Evolutionary conservation across 768 basidiomycete species (phyloP).

Genomic region (Clitopilus hobsonii): DNA sequence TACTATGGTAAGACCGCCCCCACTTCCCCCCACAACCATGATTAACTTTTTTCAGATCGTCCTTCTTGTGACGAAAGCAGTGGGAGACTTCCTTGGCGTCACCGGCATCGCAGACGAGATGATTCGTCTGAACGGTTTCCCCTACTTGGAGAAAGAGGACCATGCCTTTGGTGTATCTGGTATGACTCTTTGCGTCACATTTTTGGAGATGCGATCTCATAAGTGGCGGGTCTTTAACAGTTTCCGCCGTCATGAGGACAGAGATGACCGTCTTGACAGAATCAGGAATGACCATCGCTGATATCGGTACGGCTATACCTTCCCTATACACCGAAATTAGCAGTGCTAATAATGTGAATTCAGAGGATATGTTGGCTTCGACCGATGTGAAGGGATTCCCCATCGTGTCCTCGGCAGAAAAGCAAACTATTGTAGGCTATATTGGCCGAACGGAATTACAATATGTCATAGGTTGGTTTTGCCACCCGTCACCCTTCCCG

Average conservation of each 20-base stretch:
- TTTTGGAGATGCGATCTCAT: background rate
- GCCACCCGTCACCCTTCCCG: background rate
- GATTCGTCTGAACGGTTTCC: constrained; percentile 96
- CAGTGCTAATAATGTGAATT: background rate
- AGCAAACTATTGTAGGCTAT: constrained; percentile 72
- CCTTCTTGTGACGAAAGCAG: constrained; percentile 92
- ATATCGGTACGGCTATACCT: constrained; percentile 64
- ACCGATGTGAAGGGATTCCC: constrained; percentile 91
- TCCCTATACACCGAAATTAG: too few relatives aligned
- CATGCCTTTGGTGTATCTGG: constrained; percentile 88
- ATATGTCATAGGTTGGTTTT: constrained; percentile 70
- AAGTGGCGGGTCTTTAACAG: constrained; percentile 31
- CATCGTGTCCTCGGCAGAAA: constrained; percentile 62
- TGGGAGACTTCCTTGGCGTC: constrained; percentile 90
- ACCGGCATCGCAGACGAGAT: constrained; percentile 96
- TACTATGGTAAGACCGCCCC: constrained; percentile 70
- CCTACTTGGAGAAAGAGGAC: constrained; percentile 94
- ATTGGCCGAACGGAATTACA: constrained; percentile 82
- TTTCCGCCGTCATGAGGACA: constrained; percentile 86
- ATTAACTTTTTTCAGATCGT: constrained; percentile 65
- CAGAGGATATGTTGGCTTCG: constrained; percentile 67
- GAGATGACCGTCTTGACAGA: constrained; percentile 72
- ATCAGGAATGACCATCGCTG: constrained; percentile 68
- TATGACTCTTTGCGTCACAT: constrained; percentile 28
- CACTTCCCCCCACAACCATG: background rate